phyloP scores from a whole-genome alignment of 148 eudicot species.

The Silene uniflora region DNA sequence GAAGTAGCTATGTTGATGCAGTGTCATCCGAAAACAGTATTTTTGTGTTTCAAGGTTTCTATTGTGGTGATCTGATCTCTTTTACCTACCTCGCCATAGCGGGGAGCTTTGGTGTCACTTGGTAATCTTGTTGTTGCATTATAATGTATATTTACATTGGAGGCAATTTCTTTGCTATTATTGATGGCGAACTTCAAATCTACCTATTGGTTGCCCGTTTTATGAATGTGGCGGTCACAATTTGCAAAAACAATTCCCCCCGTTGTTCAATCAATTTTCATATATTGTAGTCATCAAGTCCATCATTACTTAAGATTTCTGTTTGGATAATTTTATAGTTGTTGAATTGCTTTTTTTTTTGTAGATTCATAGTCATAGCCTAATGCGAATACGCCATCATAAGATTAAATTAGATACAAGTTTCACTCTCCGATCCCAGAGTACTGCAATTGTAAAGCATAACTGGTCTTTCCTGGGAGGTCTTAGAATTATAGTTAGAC shows the following conservation, averaged over 20 bases:
- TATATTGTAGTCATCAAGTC: background rate
- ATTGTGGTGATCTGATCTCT: too few species aligned
- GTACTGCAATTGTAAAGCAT: conserved; percentile 26
- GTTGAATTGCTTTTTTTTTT: conserved; percentile 17
- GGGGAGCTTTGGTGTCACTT: too few species aligned
- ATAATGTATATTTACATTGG: background rate
- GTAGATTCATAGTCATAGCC: conserved; percentile 36
- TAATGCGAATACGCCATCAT: conserved; percentile 23
- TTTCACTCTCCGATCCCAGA: conserved; percentile 27
- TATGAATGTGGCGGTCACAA: background rate
- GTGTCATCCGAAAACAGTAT: too few species aligned
- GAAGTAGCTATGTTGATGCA: too few species aligned
- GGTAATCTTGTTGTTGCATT: too few species aligned
- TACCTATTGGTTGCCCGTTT: background rate
- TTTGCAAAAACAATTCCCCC: too few species aligned
- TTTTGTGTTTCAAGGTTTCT: too few species aligned
- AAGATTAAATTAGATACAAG: conserved; percentile 20
- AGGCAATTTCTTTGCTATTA: background rate
- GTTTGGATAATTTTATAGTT: conserved; percentile 2
- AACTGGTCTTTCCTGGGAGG: conserved; percentile 51
- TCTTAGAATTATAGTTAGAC: conserved; percentile 31
- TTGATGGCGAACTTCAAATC: background rate
- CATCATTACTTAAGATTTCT: background rate
- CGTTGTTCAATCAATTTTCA: background rate
- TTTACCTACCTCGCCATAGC: too few species aligned